Evolutionary conservation across 176 grass and related monocot species (phyloP), one percentile per base, ranked within the genome.

Genomic region (Oryza meridionalis): DNA sequence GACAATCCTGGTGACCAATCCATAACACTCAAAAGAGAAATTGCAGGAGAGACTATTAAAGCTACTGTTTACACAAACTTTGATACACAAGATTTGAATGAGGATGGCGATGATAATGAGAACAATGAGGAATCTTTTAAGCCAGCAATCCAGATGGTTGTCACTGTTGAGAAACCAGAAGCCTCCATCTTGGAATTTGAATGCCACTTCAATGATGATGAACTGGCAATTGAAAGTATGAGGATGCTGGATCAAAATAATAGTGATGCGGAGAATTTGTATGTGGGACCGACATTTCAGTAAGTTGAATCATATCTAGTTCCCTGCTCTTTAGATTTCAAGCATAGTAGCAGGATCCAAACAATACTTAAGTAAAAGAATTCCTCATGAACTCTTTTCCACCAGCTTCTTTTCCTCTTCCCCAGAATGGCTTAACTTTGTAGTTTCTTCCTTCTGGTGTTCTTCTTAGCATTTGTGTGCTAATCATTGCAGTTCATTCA

Each of bases 1-100:
- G 95, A 97, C 69, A 93, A 85, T 58, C 86, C 90, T 53, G 95
- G 95, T 64, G 92, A 97, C 70, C 95, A 97, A 26, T 82, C 87
- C 19, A 80, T 97, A 77, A 46, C 85, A 32, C 95, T 97, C 44
- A 90, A 94, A 78, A 88, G 90, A 63, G 87, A 88, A 72, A 82
- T 92, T 73, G 78, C 55, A 9, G 89, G 84, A 55, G 92, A 98
- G 81, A 90, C 82, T 65, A 87, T 98, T 69, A 85, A 95, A 84
- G 96, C 91, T 67, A 81, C 84, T 11, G 87, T 98, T 21, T 91
- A 93, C 58, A 84, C 92, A 27, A 91, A 93, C 69, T 92, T 91
- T 24, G 86, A 93, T 58, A 22, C 88, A 9, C 79, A 90, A 79
- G 82, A 88, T 79, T 64, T 91, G 45, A 67, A 91, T 17, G 91